These are phyloP conservation scores for Abelmoschus esculentus DNA, from an alignment of 345 rosid genomes.

Conservation along the genomic window DNA sequence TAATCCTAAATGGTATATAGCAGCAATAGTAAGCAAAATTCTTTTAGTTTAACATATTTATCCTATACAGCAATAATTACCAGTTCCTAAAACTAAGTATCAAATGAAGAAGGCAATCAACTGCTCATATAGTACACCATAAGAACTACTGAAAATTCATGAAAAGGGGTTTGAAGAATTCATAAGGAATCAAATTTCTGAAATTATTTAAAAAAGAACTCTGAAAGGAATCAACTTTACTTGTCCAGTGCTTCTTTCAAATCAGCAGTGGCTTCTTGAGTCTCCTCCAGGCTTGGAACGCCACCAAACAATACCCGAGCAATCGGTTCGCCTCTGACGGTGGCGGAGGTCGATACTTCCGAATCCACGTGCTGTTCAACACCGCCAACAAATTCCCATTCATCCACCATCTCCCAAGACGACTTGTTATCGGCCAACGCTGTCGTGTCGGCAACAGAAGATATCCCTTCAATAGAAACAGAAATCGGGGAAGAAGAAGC, in stretches of 20 bases:
- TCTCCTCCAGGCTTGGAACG: conserved; percentile 40
- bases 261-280: conserved; percentile 41
- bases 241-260: conserved; percentile 41
- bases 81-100: not conserved
- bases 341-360: not conserved
- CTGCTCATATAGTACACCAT: not conserved
- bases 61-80: not conserved
- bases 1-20: too few relatives aligned
- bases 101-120: not conserved
- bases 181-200: not conserved
- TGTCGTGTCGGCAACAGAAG: not conserved
- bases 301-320: conserved; percentile 42
- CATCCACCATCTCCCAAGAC: conserved; percentile 31
- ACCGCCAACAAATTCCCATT: conserved; percentile 44
- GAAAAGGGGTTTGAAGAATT: not conserved
- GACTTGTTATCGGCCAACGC: conserved; percentile 17
- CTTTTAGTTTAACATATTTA: not conserved
- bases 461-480: conserved; percentile 5
- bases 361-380: conserved; percentile 19
- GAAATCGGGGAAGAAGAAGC: not conserved
- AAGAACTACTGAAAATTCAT: not conserved
- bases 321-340: conserved; percentile 17
- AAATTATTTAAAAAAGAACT: not conserved
- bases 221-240: not conserved
- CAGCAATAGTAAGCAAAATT: not conserved